These are phyloP conservation scores for Plectosphaerella plurivora DNA, from an alignment of 2,329 filamentous ascomycete genomes.

Conservation along the genomic window DNA sequence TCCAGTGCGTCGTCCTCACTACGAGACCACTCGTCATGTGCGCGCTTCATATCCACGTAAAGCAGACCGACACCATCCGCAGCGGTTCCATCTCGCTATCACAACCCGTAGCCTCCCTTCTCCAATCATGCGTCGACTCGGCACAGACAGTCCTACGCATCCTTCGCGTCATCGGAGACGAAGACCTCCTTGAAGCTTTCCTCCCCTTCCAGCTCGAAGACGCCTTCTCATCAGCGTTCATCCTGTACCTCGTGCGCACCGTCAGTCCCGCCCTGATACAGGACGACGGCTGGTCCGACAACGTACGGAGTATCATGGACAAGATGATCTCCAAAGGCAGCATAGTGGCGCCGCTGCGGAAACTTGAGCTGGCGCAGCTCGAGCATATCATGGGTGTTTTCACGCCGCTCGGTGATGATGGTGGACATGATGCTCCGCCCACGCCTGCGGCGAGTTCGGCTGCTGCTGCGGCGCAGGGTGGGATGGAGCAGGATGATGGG, in stretches of 20 bases:
- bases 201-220: constrained; percentile 35
- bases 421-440: constrained; percentile 5
- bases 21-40: constrained; percentile 11
- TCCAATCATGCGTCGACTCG: constrained; percentile 12
- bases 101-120: constrained; percentile 7
- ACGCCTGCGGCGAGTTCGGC: constrained; percentile 9
- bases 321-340: constrained; percentile 31
- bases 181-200: constrained; percentile 29
- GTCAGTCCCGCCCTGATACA: constrained; percentile 27
- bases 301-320: constrained; percentile 29
- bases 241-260: constrained; percentile 27
- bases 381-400: constrained; percentile 29
- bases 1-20: constrained; percentile 10
- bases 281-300: constrained; percentile 28
- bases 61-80: constrained; percentile 8
- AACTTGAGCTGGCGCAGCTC: constrained; percentile 29
- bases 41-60: constrained; percentile 20
- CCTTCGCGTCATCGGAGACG: constrained; percentile 11
- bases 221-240: constrained; percentile 34
- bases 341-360: constrained; percentile 29
- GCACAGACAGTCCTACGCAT: constrained; percentile 11
- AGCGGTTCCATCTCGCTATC: constrained; percentile 6
- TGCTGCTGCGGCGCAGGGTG: not conserved
- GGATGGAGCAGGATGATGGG: not conserved
- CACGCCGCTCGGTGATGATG: constrained; percentile 18